phyloP scores from a whole-genome alignment of 2,329 filamentous ascomycete genomes.

The Aspergillus intermedius region DNA sequence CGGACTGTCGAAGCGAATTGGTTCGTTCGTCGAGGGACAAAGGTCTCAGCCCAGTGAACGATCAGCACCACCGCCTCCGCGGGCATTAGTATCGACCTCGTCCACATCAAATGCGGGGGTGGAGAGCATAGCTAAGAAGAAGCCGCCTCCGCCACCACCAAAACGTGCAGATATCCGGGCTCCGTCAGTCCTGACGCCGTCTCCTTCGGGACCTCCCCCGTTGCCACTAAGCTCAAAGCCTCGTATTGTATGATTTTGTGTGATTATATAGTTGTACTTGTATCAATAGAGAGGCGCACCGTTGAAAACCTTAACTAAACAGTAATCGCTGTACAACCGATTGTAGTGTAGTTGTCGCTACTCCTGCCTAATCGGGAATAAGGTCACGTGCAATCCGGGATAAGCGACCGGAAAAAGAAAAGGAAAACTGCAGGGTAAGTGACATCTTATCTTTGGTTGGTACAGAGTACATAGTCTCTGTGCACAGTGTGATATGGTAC shows the following conservation, averaged over 20 bases:
- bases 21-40: slow-evolving; percentile 40
- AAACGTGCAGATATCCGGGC: slow-evolving; percentile 49
- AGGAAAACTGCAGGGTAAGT: no score
- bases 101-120: slow-evolving; percentile 21
- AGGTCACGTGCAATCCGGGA: no score
- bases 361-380: no score
- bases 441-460: no score
- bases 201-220: slow-evolving; percentile 44
- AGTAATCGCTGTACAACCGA: no score
- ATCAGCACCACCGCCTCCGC: slow-evolving; percentile 14
- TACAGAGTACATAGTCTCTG: no score
- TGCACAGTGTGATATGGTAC: no score
- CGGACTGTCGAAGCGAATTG: slow-evolving; percentile 40
- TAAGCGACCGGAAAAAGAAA: no score
- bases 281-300: no score
- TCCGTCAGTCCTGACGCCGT: slow-evolving; percentile 22
- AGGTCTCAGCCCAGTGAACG: slow-evolving; percentile 23
- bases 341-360: no score
- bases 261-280: slow-evolving; percentile 9
- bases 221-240: slow-evolving; percentile 55
- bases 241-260: slow-evolving; percentile 26
- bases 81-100: slow-evolving; percentile 2
- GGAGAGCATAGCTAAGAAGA: slow-evolving; percentile 32
- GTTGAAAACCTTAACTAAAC: no score
- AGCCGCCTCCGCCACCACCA: slow-evolving; percentile 54